Evolutionary conservation across 2,329 filamentous ascomycete species (phyloP), one percentile per base, ranked within the genome.

Genomic region (Tolypocladium nubicola): DNA sequence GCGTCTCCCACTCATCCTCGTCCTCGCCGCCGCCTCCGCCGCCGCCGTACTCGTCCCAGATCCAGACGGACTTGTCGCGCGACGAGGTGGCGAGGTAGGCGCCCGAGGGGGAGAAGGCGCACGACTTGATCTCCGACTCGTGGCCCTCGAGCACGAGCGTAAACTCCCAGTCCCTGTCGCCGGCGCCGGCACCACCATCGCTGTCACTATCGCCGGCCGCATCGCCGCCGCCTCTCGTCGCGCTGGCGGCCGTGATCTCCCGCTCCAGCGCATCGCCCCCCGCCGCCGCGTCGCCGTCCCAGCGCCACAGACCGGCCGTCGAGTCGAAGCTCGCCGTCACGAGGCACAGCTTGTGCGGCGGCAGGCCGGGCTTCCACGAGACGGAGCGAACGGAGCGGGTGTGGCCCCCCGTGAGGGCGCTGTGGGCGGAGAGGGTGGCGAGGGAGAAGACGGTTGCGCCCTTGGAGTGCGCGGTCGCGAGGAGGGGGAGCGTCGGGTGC

Each of bases 1-100:
- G 86, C 1, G 94, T 97, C 79, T 99, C 94, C 77, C 92, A 97
- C 70, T 97, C 94, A 70, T 96, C 93, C 57, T 96, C 92, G 19
- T 87, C 88, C 63, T 89, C 87, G 57, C 76, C 75, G 10, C 75
- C 74, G 40, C 83, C 82, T 43, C 83, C 82, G 56, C 97, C 82
- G 70, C 13, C 14, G 13, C 47, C 47, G 47, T 52, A 52, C 30
- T 97, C 94, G 73, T 99, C 94, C 94, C 94, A 99, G 65, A 99
- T 90, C 94, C 94, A 99, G 21, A 97, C 90, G 19, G 84, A 88
- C 76, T 97, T 97, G 71, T 99, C 94, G 53, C 94, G 82, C 56
- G 85, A 89, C 72, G 92, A 97, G 0, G 92, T 97, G 7, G 94
- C 94, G 5, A 99, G 80, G 65, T 90, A 86, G 60, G 87, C 83